Conservation (phyloP, 1,139 yeast genomes). For the Yamadazyma membranifaciens region DNA sequence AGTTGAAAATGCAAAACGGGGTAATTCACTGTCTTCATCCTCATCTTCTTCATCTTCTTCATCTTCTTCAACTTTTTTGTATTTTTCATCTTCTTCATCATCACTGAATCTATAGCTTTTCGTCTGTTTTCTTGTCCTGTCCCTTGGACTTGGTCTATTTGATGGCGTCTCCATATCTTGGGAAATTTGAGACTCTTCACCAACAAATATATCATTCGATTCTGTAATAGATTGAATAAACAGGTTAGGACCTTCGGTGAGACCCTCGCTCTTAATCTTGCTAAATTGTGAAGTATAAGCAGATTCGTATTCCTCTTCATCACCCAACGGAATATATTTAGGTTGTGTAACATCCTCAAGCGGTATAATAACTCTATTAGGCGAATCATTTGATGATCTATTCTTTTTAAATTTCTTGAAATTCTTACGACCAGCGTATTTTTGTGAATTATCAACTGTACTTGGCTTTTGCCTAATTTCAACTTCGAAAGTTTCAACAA, state of each 20-base stretch:
- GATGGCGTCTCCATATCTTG: conserved; percentile 1
- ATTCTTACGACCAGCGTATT: conserved; percentile 29
- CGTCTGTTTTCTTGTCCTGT: background rate
- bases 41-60: conserved; percentile 33
- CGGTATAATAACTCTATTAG: conserved; percentile 18
- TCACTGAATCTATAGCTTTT: conserved; percentile 17
- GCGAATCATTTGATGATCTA: background rate
- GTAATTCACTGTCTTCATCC: conserved; percentile 35
- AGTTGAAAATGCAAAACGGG: conserved; percentile 34
- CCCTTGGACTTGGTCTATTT: conserved; percentile 5
- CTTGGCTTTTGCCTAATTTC: conserved; percentile 12
- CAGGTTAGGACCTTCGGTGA: too few relatives aligned
- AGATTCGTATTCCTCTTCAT: conserved; percentile 3
- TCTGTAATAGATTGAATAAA: background rate
- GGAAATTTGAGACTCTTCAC: conserved; percentile 6
- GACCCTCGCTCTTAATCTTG: background rate
- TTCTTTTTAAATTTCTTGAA: conserved; percentile 32
- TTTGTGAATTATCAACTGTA: conserved; percentile 6
- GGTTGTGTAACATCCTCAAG: conserved; percentile 4
- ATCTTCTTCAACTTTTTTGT: conserved; percentile 32
- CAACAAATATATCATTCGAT: conserved; percentile 8
- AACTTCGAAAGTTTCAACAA: conserved; percentile 35
- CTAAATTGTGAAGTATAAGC: conserved; percentile 1
- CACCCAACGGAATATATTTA: background rate
- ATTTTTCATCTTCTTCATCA: conserved; percentile 28